phyloP scores from a whole-genome alignment of 805 yeast species.

The Nakazawaea molendinolei region DNA sequence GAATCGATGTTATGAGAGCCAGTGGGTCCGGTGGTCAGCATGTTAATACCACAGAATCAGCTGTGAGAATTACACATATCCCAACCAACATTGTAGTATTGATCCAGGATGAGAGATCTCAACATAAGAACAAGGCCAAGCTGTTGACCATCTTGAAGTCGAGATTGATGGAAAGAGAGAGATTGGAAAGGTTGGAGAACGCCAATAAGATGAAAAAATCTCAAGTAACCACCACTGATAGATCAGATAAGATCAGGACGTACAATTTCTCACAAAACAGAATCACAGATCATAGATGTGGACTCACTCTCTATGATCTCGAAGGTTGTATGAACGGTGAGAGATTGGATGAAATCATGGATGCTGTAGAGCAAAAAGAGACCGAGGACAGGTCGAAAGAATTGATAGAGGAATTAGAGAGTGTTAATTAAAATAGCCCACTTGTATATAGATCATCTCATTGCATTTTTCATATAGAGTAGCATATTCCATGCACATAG shows the following conservation, averaged over 20 bases:
- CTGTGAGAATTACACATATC: conserved; percentile 85
- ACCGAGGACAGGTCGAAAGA: conserved; percentile 37
- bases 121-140: conserved; percentile 88
- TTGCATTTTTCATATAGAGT: too few species aligned
- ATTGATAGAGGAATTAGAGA: conserved; percentile 22
- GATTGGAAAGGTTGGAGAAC: conserved; percentile 53
- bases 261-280: conserved; percentile 91
- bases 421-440: not conserved
- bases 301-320: conserved; percentile 69
- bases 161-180: conserved; percentile 74
- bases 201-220: conserved; percentile 66
- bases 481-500: too few species aligned
- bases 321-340: conserved; percentile 59
- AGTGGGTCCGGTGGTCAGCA: conserved; percentile 98
- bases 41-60: conserved; percentile 95
- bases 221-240: conserved; percentile 83
- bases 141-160: conserved; percentile 82
- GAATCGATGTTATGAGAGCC: conserved; percentile 96
- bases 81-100: conserved; percentile 87
- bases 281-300: conserved; percentile 91
- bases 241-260: conserved; percentile 90
- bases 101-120: conserved; percentile 94
- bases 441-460: conserved; percentile 5
- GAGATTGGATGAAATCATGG: conserved; percentile 47
- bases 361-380: conserved; percentile 41